Percentiles rank a stretch among this genome's conserved stretches.
These are phyloP conservation scores for Colletotrichum godetiae DNA, from an alignment of 2,329 filamentous ascomycete species.

Conservation along the genomic window DNA sequence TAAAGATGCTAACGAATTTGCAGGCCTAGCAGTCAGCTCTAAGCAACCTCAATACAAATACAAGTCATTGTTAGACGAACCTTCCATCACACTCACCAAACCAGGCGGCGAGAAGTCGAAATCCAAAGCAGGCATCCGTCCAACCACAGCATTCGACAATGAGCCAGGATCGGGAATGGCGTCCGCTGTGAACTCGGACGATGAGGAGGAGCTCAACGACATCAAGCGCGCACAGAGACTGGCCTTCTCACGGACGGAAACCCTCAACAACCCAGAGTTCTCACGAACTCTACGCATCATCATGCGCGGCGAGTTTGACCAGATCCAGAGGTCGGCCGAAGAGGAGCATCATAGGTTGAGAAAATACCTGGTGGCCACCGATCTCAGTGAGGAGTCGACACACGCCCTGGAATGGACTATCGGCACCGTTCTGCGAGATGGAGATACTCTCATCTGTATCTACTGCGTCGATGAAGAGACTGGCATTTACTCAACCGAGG, in stretches of 20 bases:
- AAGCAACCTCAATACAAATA: conserved; percentile 65
- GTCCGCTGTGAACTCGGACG: conserved; percentile 81
- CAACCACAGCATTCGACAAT: conserved; percentile 85
- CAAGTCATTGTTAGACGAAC: conserved; percentile 73
- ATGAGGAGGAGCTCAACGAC: conserved; percentile 85
- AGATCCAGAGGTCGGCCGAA: conserved; percentile 81
- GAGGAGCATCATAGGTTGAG: conserved; percentile 82
- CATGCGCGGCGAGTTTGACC: conserved; percentile 85
- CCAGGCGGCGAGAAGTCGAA: conserved; percentile 72
- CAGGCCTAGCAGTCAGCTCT: conserved; percentile 65
- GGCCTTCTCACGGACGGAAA: conserved; percentile 81
- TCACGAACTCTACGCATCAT: conserved; percentile 90
- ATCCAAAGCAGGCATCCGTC: conserved; percentile 75
- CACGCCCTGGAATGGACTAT: conserved; percentile 98
- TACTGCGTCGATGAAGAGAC: conserved; percentile 94
- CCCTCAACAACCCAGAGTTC: conserved; percentile 79
- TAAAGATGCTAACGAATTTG: conserved; percentile 38
- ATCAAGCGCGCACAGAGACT: conserved; percentile 90
- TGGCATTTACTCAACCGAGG: conserved; percentile 61
- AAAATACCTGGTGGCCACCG: conserved; percentile 95
- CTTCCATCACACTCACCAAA: conserved; percentile 72
- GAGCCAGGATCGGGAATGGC: conserved; percentile 64
- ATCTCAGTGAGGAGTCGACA: conserved; percentile 92
- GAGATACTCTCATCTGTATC: conserved; percentile 92
- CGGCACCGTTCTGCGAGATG: conserved; percentile 91